These are phyloP conservation scores for Plasmopara viticola DNA, from an alignment of 352 stramenopile species.

Conservation along the genomic window DNA sequence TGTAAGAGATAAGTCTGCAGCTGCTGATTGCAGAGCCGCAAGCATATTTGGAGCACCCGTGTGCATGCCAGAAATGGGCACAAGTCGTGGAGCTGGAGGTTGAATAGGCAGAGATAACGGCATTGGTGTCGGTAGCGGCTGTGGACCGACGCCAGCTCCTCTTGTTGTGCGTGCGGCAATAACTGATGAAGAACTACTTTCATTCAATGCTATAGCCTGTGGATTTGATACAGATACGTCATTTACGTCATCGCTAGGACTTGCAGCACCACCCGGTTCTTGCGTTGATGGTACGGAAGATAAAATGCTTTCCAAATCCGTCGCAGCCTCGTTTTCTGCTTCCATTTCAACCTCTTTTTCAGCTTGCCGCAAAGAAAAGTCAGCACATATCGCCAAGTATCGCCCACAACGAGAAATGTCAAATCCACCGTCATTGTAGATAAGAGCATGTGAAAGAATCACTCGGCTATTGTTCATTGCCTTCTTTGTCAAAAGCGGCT, in stretches of 20 bases:
- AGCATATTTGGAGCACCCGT: conserved; percentile 47
- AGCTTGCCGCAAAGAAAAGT: conserved; percentile 89
- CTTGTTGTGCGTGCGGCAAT: conserved; percentile 11
- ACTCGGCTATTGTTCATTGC: conserved; percentile 81
- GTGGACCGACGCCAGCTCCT: conserved; percentile 3
- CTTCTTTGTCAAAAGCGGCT: conserved; percentile 70
- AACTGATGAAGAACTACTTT: conserved; percentile 30
- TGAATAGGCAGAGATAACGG: conserved; percentile 31
- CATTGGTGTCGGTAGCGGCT: conserved; percentile 18
- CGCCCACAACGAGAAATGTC: conserved; percentile 93
- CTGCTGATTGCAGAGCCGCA: conserved; percentile 50
- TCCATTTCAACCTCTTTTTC: conserved; percentile 82
- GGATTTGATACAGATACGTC: conserved; percentile 45
- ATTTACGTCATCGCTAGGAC: conserved; percentile 55
- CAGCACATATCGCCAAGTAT: conserved; percentile 92
- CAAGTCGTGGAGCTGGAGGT: conserved; percentile 27
- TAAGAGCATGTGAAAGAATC: conserved; percentile 87
- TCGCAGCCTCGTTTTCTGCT: conserved; percentile 61
- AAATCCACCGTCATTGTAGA: conserved; percentile 98
- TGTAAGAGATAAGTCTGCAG: conserved; percentile 49
- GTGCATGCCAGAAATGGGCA: conserved; percentile 31
- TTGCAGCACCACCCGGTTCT: conserved; percentile 46
- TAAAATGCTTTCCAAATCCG: conserved; percentile 70
- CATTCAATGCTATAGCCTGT: conserved; percentile 29
- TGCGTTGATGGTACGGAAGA: conserved; percentile 50